These are phyloP conservation scores for Draba incana DNA, from an alignment of 345 rosid species.

Conservation along the genomic window DNA sequence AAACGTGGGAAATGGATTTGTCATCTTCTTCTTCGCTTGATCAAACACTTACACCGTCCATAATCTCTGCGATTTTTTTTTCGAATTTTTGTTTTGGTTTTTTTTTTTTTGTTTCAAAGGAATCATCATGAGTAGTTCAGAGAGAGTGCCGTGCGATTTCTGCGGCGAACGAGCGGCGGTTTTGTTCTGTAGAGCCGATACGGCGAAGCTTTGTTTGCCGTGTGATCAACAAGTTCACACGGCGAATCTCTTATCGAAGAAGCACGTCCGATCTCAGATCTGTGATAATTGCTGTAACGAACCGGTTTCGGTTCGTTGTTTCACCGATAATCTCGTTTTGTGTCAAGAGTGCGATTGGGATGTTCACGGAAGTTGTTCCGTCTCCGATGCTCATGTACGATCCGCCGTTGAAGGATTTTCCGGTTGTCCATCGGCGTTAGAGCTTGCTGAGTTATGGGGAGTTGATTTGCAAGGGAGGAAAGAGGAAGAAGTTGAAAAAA, in stretches of 20 bases:
- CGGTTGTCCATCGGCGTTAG: conserved; percentile 65
- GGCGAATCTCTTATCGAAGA: conserved; percentile 73
- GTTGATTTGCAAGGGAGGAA: conserved; percentile 52
- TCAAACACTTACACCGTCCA: conserved; percentile 16
- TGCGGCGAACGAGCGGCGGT: conserved; percentile 72
- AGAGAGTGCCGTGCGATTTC: conserved; percentile 65
- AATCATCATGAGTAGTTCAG: conserved; percentile 46
- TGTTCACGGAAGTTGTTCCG: conserved; percentile 68
- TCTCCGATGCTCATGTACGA: conserved; percentile 69
- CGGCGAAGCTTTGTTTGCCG: conserved; percentile 82
- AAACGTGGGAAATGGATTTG: conserved; percentile 25
- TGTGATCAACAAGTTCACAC: conserved; percentile 96
- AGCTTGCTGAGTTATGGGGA: conserved; percentile 67
- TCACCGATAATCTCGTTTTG: conserved; percentile 59
- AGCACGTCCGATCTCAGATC: conserved; percentile 94
- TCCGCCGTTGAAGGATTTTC: conserved; percentile 63
- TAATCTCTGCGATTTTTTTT: not conserved
- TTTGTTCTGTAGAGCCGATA: conserved; percentile 82
- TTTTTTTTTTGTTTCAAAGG: too few species aligned
- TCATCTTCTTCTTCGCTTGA: conserved; percentile 16
- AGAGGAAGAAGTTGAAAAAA: not conserved
- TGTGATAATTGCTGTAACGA: conserved; percentile 71
- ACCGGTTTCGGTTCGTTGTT: conserved; percentile 67
- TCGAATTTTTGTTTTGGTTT: not conserved
- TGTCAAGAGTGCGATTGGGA: conserved; percentile 81